These are phyloP conservation scores for Geotrichum citri-aurantii DNA, from an alignment of 1,139 yeast genomes.

Conservation along the genomic window DNA sequence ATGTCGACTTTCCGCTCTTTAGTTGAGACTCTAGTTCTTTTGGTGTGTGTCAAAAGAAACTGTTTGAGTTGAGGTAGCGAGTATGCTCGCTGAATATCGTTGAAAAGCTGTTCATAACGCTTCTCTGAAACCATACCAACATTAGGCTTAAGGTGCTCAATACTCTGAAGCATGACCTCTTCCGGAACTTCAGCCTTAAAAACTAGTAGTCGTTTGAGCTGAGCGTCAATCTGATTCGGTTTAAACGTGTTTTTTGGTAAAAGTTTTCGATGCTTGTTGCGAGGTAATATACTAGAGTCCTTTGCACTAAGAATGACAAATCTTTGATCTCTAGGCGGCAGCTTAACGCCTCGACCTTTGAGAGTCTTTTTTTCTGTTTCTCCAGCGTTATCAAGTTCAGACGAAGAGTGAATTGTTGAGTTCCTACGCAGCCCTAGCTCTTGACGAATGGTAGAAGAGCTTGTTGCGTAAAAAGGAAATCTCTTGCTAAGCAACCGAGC, in stretches of 20 bases:
- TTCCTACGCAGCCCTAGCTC: not conserved
- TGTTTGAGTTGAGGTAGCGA: slow-evolving; percentile 34
- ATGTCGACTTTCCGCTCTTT: slow-evolving; percentile 21
- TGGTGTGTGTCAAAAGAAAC: slow-evolving; percentile 20
- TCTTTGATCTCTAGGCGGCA: slow-evolving; percentile 18
- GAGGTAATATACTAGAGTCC: slow-evolving; percentile 28
- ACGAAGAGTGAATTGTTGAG: not conserved
- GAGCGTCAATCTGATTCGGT: slow-evolving; percentile 26
- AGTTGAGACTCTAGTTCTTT: slow-evolving; percentile 12
- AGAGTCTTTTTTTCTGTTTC: not conserved
- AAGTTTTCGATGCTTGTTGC: slow-evolving; percentile 17
- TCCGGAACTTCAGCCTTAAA: slow-evolving; percentile 32
- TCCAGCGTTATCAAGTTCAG: not conserved
- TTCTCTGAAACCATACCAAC: slow-evolving; percentile 28
- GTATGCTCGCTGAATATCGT: slow-evolving; percentile 33
- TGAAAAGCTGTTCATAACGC: slow-evolving; percentile 32
- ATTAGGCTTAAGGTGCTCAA: slow-evolving; percentile 35
- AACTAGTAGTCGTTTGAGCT: slow-evolving; percentile 33
- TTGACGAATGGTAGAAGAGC: not conserved
- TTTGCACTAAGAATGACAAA: slow-evolving; percentile 29
- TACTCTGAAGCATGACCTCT: slow-evolving; percentile 30
- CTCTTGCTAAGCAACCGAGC: not conserved
- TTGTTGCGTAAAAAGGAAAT: not conserved
- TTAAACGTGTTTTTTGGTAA: slow-evolving; percentile 14
- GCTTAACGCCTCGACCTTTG: slow-evolving; percentile 15